Base-by-base conservation (phyloP, 2,329 filamentous ascomycete genomes). In the Aspergillus candidus region DNA sequence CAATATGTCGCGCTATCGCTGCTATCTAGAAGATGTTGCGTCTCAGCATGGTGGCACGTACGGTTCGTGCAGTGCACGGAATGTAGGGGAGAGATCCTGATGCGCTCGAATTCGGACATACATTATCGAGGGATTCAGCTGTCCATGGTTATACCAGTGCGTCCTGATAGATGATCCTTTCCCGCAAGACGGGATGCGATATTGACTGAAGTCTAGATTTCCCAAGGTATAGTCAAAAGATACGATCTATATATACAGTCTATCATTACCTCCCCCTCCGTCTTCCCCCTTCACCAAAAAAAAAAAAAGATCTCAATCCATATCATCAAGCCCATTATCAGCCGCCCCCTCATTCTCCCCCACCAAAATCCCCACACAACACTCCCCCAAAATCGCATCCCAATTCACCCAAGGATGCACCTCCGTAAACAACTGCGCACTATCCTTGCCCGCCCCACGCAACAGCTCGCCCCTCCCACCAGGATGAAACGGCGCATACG, bases 401-500 rank as follows among this genome's bases (percentile, higher is more conserved):
- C 80, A 83, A 48, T 82, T 83, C 12, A 83, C 80, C 80, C 80
- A 83, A 4, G 80, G 79, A 67, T 83, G 80, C 11, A 80, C 72
- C 55, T 83, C 80, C 61, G 76, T 73, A 56, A 83, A 83, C 54
- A 83, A 55, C 63, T 77, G 77, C 18, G 67, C 75, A 1, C 77
- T 79, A 55, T 95, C 83, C 53, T 82, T 75, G 2, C 83, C 83
- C 0, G 80, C 80, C n/a, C 75, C 74, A 22, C 77, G 72, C 37
- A 84, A 73, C 66, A 81, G 70, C 58, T 86, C 81, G 17, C 75
- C 69, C 52, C 74, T 72, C 4, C 73, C 93, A 15, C 93, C 93
- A 0, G 93, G 93, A 64, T 98, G 93, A 62, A 89, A 98, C 1
- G 86, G 82, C 31, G 89, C 63, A 62, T 97, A 98, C 0, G 91